Evolutionary conservation across 83 land plant species (phyloP), one percentile per base, ranked within the genome.

Genomic region (Isoetes engelmannii): DNA sequence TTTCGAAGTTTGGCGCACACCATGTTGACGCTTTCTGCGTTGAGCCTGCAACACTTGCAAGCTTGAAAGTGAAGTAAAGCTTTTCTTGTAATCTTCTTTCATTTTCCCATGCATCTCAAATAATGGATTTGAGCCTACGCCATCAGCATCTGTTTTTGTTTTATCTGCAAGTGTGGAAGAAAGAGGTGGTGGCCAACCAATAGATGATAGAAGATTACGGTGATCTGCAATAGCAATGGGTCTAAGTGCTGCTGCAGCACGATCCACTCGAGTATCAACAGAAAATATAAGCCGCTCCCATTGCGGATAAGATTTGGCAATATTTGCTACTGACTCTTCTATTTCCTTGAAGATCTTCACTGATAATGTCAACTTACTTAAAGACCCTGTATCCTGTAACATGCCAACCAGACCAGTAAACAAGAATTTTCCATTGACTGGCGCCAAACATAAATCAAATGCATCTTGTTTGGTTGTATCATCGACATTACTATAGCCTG

Each of bases 171-270:
- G 59, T 20, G 81, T 44, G 46, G 75, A 67, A 13, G 83, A 76
- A 54, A 95, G 79, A 9, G 89, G 85, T 53, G 97, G 97, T 55
- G 99, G 99, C 99, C 99, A 96, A 58, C 99, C 94, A 68, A 96
- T 82, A 48, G 86, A 75, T 43, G 73, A 65, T 67, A 96, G 85
- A 48, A 89, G 82, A 6, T 86, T 48, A n/a, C 94, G 78, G 71
- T 92, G 83, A 61, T 89, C 92, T 13, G 92, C 90, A 78, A 96
- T 82, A 47, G 87, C 92, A 63, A 85, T 77, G 44, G 99, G 97
- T 70, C 94, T 81, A 19, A 96, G 61, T 54, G 85, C 76, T 37
- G 97, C 91, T 60, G 90, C 75, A 45, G 89, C 92, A 47, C 88
- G 70, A 74, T 92, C 95, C 4, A 96, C 86, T 69, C 97, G 84